Conservation (phyloP, 331 rosid species). For the Rhamnella rubrinervis region DNA sequence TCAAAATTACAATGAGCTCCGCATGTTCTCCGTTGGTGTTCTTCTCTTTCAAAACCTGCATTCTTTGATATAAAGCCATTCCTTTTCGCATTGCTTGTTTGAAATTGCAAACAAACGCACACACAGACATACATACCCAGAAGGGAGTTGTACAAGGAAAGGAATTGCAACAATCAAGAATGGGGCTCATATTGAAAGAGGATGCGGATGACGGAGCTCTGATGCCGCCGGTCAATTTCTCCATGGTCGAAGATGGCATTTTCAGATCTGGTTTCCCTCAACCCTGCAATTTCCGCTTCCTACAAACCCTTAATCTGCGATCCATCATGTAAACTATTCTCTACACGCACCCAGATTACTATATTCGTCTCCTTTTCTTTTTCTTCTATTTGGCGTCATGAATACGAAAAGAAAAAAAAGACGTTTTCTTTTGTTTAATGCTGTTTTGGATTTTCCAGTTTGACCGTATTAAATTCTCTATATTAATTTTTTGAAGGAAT, state of each 20-base stretch:
- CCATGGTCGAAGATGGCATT: conserved; percentile 89
- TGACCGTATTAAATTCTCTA: too few relatives aligned
- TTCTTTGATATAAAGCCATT: background rate
- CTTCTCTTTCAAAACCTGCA: background rate
- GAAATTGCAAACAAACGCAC: background rate
- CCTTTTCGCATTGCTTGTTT: too few relatives aligned
- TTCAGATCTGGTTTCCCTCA: conserved; percentile 80
- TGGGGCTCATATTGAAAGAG: conserved; percentile 40
- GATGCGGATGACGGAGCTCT: conserved; percentile 36
- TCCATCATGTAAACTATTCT: conserved; percentile 59
- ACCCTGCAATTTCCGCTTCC: conserved; percentile 68
- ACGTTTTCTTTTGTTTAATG: background rate
- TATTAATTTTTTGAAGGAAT: background rate
- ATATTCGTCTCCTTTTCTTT: too few relatives aligned
- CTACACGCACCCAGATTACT: background rate
- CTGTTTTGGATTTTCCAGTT: too few relatives aligned
- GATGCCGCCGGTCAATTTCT: conserved; percentile 74
- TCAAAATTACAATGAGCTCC: conserved; percentile 7
- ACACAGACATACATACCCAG: conserved; percentile 5
- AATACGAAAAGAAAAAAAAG: background rate
- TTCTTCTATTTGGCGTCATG: background rate
- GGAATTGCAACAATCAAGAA: background rate
- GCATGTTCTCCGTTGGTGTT: background rate
- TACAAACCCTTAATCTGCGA: conserved; percentile 70
- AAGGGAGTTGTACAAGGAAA: background rate